These are phyloP conservation scores for Torulaspora indica DNA, from an alignment of 805 yeast species.

Conservation along the genomic window DNA sequence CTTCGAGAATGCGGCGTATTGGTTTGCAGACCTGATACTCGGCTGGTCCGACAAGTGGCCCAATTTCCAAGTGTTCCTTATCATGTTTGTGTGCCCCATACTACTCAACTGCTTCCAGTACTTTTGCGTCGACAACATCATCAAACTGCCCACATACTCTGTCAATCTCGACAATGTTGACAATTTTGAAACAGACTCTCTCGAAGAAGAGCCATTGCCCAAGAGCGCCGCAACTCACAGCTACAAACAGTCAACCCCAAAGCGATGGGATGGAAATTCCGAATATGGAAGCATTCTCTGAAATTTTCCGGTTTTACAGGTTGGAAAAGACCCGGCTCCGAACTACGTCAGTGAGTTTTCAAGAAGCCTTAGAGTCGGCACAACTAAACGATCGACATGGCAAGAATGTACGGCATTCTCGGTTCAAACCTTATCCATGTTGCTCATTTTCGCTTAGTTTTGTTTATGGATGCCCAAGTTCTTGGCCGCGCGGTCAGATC, in stretches of 20 bases:
- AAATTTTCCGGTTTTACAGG: neutral
- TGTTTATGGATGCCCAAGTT: neutral
- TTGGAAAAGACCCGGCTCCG: no score
- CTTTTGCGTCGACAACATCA: constrained; percentile 66
- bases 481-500: neutral
- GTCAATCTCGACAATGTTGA: constrained; percentile 26
- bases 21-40: constrained; percentile 68
- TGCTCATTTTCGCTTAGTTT: constrained; percentile 1
- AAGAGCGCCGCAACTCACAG: neutral
- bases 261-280: constrained; percentile 1
- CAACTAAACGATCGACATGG: neutral
- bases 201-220: constrained; percentile 2
- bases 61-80: constrained; percentile 77
- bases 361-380: neutral
- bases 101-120: constrained; percentile 71
- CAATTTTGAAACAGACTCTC: constrained; percentile 29
- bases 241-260: neutral
- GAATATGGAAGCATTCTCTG: constrained; percentile 5
- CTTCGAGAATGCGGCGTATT: constrained; percentile 64
- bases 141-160: constrained; percentile 46
- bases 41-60: constrained; percentile 83
- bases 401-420: constrained; percentile 2
- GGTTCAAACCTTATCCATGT: neutral
- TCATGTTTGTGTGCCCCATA: constrained; percentile 77
- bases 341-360: neutral